These are phyloP conservation scores for Pythium monospermum DNA, from an alignment of 352 stramenopile genomes.

Conservation along the genomic window DNA sequence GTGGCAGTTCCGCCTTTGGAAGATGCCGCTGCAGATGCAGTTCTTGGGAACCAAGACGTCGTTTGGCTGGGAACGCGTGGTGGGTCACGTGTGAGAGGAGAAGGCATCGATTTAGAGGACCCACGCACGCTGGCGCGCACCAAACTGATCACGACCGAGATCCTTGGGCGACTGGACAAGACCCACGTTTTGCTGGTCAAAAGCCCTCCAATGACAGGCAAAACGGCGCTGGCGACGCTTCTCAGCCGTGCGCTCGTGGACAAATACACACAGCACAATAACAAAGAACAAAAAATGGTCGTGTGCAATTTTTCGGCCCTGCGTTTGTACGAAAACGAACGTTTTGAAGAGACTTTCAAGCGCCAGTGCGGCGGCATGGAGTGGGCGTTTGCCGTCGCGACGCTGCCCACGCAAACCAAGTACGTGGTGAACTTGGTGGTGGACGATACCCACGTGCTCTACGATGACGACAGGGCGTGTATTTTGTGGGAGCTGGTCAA, in stretches of 20 bases:
- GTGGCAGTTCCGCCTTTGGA: neutral
- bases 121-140: neutral
- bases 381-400: neutral
- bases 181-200: neutral
- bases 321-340: neutral
- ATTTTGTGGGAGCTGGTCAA: slow-evolving; percentile 10
- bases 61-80: neutral
- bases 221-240: neutral
- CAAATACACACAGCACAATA: neutral
- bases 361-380: slow-evolving; percentile 1
- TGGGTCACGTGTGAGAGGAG: too few species aligned
- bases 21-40: neutral
- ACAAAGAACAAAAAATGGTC: neutral
- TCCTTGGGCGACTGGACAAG: neutral
- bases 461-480: slow-evolving; percentile 3
- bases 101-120: neutral
- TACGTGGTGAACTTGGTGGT: slow-evolving; percentile 6
- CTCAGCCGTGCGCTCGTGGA: neutral
- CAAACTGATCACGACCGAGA: neutral
- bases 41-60: neutral
- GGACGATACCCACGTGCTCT: slow-evolving; percentile 8
- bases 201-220: neutral
- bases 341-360: neutral
- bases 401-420: neutral
- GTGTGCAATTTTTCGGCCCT: neutral